Evolutionary conservation across 73 alveolate genomes (phyloP).

Genomic region (Loxodes magnus): DNA sequence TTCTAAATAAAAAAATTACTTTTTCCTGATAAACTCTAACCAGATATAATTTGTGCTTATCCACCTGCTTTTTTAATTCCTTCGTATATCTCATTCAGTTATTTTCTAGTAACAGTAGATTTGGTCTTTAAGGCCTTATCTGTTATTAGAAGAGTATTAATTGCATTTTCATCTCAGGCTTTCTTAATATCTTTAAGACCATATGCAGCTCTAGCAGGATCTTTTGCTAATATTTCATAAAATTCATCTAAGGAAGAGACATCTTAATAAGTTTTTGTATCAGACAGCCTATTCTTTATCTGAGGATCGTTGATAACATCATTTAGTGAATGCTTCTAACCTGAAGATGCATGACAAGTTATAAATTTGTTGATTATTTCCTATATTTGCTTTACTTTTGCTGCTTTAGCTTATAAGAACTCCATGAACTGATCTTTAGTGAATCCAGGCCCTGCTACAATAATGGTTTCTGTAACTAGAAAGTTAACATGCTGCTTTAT

Average conservation of each 20-base stretch:
- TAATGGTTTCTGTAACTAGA: constrained; percentile 33
- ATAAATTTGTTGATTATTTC: constrained; percentile 32
- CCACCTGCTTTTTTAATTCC: constrained; percentile 23
- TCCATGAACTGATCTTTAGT: constrained; percentile 57
- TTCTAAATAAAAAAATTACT: not conserved
- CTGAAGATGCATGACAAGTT: constrained; percentile 63
- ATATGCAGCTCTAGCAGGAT: constrained; percentile 56
- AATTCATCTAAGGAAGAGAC: constrained; percentile 46
- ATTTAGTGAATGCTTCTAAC: constrained; percentile 59
- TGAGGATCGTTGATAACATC: constrained; percentile 56
- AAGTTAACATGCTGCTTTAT: constrained; percentile 32
- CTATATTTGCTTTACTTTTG: constrained; percentile 25
- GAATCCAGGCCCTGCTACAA: constrained; percentile 81
- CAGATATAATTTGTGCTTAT: constrained; percentile 27
- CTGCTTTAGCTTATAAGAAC: constrained; percentile 35
- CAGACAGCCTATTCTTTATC: constrained; percentile 44
- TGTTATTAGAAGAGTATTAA: constrained; percentile 51
- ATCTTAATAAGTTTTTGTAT: constrained; percentile 39
- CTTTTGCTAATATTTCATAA: constrained; percentile 51
- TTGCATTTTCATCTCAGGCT: constrained; percentile 53
- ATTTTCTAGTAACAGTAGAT: constrained; percentile 34
- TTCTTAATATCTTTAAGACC: constrained; percentile 44
- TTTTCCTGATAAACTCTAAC: constrained; percentile 68
- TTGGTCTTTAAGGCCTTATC: constrained; percentile 63
- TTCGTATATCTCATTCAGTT: constrained; percentile 37